These are phyloP conservation scores for Escovopsis weberi DNA, from an alignment of 2,329 filamentous ascomycete genomes.

Conservation along the genomic window DNA sequence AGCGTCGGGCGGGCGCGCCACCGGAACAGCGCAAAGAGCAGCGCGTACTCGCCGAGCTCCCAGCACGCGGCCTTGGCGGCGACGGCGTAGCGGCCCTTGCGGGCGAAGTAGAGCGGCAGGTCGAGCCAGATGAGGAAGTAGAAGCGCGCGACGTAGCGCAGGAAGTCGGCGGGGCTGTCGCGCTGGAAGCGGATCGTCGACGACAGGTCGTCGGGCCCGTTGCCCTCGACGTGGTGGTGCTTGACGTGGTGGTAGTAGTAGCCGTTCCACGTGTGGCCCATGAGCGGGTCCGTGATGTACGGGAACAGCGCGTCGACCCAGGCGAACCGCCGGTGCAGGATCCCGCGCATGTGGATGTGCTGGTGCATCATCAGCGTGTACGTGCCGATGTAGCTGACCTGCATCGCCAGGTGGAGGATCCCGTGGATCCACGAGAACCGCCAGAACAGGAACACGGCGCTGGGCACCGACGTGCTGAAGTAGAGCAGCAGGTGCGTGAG, in stretches of 20 bases:
- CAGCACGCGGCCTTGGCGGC: conserved; percentile 44
- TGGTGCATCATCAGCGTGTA: conserved; percentile 78
- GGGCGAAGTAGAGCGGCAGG: conserved; percentile 57
- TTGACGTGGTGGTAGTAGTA: conserved; percentile 82
- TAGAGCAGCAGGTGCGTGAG: conserved; percentile 63
- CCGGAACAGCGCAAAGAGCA: conserved; percentile 34
- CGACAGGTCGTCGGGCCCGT: conserved; percentile 61
- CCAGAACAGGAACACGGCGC: conserved; percentile 48
- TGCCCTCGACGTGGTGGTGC: conserved; percentile 71
- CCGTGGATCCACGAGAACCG: conserved; percentile 56
- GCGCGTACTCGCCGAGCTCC: conserved; percentile 43
- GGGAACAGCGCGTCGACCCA: conserved; percentile 53
- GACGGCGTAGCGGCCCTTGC: conserved; percentile 40
- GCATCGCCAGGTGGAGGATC: conserved; percentile 48
- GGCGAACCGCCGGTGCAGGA: conserved; percentile 40
- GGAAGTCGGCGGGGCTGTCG: conserved; percentile 50
- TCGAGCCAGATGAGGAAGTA: conserved; percentile 62
- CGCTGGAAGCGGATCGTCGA: conserved; percentile 65
- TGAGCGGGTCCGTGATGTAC: conserved; percentile 59
- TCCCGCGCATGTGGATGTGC: conserved; percentile 64
- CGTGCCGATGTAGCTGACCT: conserved; percentile 52
- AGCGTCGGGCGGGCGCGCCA: conserved; percentile 41
- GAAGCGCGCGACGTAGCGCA: conserved; percentile 61
- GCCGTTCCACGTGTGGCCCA: conserved; percentile 75
- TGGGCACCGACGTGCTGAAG: conserved; percentile 53